These are phyloP conservation scores for Acacia acuminata DNA, from an alignment of 306 rosid species.

Conservation along the genomic window DNA sequence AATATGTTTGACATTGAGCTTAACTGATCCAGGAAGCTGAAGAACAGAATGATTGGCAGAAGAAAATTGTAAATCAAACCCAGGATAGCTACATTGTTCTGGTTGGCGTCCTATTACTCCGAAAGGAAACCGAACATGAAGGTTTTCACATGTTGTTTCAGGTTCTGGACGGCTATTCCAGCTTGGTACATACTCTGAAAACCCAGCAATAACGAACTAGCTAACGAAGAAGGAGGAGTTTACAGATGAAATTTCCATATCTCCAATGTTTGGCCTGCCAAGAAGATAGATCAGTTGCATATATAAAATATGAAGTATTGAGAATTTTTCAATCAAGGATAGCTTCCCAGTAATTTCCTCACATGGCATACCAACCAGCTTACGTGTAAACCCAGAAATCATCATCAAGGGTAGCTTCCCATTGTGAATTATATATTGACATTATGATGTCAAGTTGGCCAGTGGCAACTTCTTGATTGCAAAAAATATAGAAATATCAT, in stretches of 20 bases:
- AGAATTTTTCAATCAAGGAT: no score
- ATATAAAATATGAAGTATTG: no score
- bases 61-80: slow-evolving; percentile 48
- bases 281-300: neutral
- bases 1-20: slow-evolving; percentile 28
- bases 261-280: neutral
- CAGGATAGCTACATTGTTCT: slow-evolving; percentile 28
- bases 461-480: no score
- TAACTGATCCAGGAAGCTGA: slow-evolving; percentile 38
- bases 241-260: neutral
- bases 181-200: neutral
- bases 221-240: neutral
- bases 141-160: no score
- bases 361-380: no score
- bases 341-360: no score
- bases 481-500: no score
- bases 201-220: slow-evolving; percentile 6
- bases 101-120: slow-evolving; percentile 14
- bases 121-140: neutral
- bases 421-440: no score
- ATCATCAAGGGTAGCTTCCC: no score
- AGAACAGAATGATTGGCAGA: slow-evolving; percentile 10
- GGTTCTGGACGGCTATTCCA: neutral
- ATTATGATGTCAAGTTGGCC: no score
- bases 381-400: no score